A percentile compares a stretch with the other conserved stretches of the same genome.
phyloP scores from a whole-genome alignment of 805 yeast genomes.

The Candida ipomoeae region DNA sequence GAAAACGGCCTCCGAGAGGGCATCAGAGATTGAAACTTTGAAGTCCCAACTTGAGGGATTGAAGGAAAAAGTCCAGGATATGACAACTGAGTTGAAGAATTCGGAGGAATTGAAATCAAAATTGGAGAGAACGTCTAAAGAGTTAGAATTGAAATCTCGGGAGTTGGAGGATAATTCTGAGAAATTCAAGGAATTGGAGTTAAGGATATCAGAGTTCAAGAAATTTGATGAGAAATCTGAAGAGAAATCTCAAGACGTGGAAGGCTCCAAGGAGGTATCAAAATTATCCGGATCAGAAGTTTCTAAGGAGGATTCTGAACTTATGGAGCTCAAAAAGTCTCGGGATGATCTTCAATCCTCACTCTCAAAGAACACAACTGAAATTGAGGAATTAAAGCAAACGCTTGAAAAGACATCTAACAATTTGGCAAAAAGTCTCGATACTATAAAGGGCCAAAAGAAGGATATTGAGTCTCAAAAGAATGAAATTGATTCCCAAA shows the following conservation, averaged over 20 bases:
- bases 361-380: background rate
- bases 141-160: conserved; percentile 24
- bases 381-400: conserved; percentile 2
- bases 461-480: conserved; percentile 4
- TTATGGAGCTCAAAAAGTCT: background rate
- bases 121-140: conserved; percentile 1
- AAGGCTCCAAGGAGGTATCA: no score
- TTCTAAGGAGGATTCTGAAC: background rate
- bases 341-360: background rate
- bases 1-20: background rate
- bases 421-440: conserved; percentile 11
- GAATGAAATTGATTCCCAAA: conserved; percentile 11
- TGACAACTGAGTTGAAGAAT: background rate
- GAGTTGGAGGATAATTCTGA: background rate
- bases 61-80: background rate
- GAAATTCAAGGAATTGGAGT: no score
- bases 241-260: no score
- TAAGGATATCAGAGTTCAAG: no score
- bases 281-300: no score
- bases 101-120: background rate
- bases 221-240: no score
- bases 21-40: background rate
- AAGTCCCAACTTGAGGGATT: background rate
- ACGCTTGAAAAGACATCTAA: conserved; percentile 6
- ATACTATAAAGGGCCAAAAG: conserved; percentile 2